phyloP scores from a whole-genome alignment of 371 early-diverging fungal species.

The Globomyces sp. region DNA sequence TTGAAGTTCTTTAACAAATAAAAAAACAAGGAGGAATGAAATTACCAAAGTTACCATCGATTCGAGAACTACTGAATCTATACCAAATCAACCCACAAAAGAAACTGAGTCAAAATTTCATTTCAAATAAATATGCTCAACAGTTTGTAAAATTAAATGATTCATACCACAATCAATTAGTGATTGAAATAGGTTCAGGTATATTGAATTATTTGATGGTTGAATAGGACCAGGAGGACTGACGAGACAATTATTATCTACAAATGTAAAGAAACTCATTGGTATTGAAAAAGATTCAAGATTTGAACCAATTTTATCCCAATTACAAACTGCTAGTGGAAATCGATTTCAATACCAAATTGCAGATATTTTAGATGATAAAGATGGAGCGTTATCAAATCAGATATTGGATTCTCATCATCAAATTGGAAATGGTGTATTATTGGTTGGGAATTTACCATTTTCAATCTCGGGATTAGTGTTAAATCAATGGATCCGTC shows the following conservation, averaged over 20 bases:
- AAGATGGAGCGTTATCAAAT: neutral
- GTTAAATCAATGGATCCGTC: neutral
- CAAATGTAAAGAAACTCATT: neutral
- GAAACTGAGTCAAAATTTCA: slow-evolving; percentile 9
- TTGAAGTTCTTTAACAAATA: neutral
- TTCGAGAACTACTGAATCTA: slow-evolving; percentile 6
- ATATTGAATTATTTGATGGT: neutral
- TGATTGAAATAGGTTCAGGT: slow-evolving; percentile 17
- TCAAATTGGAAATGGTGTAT: neutral
- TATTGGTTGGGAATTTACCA: slow-evolving; percentile 7
- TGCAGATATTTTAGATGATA: slow-evolving; percentile 2
- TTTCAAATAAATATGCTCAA: slow-evolving; percentile 1
- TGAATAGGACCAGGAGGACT: slow-evolving; percentile 9
- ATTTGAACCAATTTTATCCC: slow-evolving; percentile 11
- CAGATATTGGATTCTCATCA: neutral
- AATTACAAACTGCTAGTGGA: neutral
- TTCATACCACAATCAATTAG: neutral
- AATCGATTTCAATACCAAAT: slow-evolving; percentile 3
- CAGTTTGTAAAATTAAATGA: neutral
- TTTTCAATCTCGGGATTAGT: slow-evolving; percentile 7
- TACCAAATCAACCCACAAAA: slow-evolving; percentile 4
- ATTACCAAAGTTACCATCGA: slow-evolving; percentile 7
- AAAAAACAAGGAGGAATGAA: neutral
- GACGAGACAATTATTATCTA: neutral
- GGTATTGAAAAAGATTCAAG: slow-evolving; percentile 7